Evolutionary conservation across 2,329 filamentous ascomycete species (phyloP).

Genomic region (Aspergillus intermedius): DNA sequence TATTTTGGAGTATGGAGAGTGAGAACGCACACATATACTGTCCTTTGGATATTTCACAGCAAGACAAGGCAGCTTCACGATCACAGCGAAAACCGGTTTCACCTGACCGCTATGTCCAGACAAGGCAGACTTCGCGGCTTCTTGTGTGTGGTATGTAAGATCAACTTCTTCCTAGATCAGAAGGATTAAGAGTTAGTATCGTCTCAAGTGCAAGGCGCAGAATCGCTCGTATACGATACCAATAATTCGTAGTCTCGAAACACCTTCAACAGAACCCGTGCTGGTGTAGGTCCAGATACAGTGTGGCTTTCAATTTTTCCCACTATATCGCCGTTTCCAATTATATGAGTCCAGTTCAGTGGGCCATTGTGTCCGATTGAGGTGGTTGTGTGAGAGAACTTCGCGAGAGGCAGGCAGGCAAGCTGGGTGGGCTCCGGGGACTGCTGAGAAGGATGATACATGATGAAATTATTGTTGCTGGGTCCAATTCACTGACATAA

Average conservation of each 20-base stretch:
- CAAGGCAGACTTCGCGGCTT: conserved; percentile 13
- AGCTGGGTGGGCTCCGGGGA: conserved; percentile 8
- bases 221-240: conserved; percentile 19
- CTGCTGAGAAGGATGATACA: conserved; percentile 10
- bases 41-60: conserved; percentile 37
- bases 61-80: conserved; percentile 41
- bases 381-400: conserved; percentile 41
- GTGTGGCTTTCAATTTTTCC: conserved; percentile 30
- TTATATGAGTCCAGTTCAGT: conserved; percentile 40
- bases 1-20: conserved; percentile 20
- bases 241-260: conserved; percentile 28
- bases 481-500: background rate
- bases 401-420: conserved; percentile 27
- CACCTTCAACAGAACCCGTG: conserved; percentile 28
- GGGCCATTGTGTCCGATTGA: conserved; percentile 31
- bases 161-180: conserved; percentile 36
- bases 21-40: conserved; percentile 21
- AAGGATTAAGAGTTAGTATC: background rate
- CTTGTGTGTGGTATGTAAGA: conserved; percentile 26
- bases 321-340: conserved; percentile 29
- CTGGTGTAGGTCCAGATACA: conserved; percentile 1
- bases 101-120: conserved; percentile 11
- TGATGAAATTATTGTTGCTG: background rate
- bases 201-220: background rate
- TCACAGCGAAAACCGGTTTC: conserved; percentile 32